Evolutionary conservation across 306 rosid species (phyloP), one percentile per base, ranked within the genome.

Genomic region (Prunus armeniaca): DNA sequence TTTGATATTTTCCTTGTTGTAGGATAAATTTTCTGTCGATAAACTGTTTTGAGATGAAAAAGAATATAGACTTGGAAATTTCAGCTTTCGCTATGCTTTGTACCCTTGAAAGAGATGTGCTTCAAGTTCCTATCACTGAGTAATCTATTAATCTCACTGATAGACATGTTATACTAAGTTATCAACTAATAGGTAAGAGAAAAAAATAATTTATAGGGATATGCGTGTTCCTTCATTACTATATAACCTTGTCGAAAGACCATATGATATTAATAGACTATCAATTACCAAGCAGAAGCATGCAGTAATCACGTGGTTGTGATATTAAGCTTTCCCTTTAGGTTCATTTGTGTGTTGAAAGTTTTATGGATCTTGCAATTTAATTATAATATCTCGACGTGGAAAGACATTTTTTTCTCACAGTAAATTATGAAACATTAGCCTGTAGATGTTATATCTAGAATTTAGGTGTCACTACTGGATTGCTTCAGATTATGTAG

Each of bases 41-140:
- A 85, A 94, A 92, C 73, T 92, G 92, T 72, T 94, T 94, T 70
- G 96, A 94, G 82, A 87, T 90, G 83, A 91, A 94, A 87, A 94
- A 94, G 83, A 86, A 86, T 77, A 90, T 92, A 75, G 93, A 87
- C 50, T 84, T 95, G 83, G 97, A 92, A 60, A 95, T 95, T 73
- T 87, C 88, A 72, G 93, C 96, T 77, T 90, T 92, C 85, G 84
- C 96, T 45, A 80, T 83, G 34, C 5, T 30, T 4, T 3, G 34
- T 30, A 30, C 34, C 34, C 5, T 30, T 4, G 34, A 30, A 4
- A 30, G 34, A 30, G 5, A 30, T 30, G 34, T 30, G 34, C 34
- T 3, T 30, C 34, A 30, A 30, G 4, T 30, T 30, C 34, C 34
- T 30, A 4, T 30, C 34, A 30, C 34, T 30, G 34, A 50, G 20